Evolutionary conservation across 2,329 filamentous ascomycete genomes (phyloP).

Genomic region (Cladosporium sp.): DNA sequence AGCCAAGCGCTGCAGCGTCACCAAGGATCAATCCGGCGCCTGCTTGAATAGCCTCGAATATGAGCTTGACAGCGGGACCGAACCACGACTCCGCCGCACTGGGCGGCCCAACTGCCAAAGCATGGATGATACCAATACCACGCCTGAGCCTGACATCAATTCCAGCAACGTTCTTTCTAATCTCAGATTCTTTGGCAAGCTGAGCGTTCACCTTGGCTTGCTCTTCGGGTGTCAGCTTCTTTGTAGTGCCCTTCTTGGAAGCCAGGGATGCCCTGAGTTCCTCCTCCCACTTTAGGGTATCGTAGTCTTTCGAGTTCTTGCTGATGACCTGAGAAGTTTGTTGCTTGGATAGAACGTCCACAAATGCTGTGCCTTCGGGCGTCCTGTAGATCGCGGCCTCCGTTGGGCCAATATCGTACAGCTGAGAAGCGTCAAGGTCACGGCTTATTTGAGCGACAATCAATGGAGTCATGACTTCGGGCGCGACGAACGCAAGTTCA

Average conservation of each 20-base stretch:
- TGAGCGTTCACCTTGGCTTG: constrained; percentile 87
- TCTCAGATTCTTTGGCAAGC: constrained; percentile 76
- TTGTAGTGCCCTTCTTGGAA: constrained; percentile 86
- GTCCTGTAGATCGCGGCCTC: constrained; percentile 93
- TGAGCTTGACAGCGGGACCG: constrained; percentile 68
- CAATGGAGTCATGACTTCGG: constrained; percentile 70
- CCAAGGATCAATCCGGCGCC: constrained; percentile 80
- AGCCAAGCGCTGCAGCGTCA: constrained; percentile 71
- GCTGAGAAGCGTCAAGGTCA: constrained; percentile 67
- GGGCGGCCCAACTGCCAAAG: constrained; percentile 80
- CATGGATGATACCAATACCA: constrained; percentile 79
- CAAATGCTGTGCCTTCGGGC: constrained; percentile 78
- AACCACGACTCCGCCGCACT: constrained; percentile 88
- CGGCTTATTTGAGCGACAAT: constrained; percentile 69
- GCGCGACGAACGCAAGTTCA: constrained; percentile 89
- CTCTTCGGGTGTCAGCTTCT: constrained; percentile 87
- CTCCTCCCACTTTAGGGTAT: constrained; percentile 95
- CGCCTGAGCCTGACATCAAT: constrained; percentile 70
- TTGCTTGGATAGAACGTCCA: constrained; percentile 88
- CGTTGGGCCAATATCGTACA: constrained; percentile 72
- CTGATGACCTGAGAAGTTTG: constrained; percentile 64
- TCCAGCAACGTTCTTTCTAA: constrained; percentile 67
- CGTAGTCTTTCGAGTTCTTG: constrained; percentile 92
- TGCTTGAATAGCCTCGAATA: constrained; percentile 71
- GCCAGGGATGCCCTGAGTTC: constrained; percentile 82